phyloP scores from a whole-genome alignment of 495 filamentous ascomycete genomes.

The Penicillium cataractarum region DNA sequence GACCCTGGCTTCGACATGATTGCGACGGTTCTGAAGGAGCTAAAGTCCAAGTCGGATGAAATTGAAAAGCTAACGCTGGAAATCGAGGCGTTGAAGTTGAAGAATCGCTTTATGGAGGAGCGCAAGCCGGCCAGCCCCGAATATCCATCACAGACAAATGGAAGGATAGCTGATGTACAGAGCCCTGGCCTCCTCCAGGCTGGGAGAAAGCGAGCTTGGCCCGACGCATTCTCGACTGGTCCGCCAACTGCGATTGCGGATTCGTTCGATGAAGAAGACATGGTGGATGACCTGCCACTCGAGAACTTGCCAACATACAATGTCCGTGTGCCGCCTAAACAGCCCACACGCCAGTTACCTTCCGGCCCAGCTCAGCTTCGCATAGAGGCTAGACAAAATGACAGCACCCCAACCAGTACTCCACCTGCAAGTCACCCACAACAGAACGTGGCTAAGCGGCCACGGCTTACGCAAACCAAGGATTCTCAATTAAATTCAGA shows the following conservation, averaged over 20 bases:
- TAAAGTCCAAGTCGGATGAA: constrained; percentile 49
- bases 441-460: constrained; percentile 38
- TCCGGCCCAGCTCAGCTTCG: constrained; percentile 17
- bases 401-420: not conserved
- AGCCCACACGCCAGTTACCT: constrained; percentile 14
- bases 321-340: constrained; percentile 36
- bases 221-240: constrained; percentile 36
- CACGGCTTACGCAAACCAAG: constrained; percentile 27
- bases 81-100: constrained; percentile 48
- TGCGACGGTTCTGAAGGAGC: constrained; percentile 47
- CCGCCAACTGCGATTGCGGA: constrained; percentile 36
- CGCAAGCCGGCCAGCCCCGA: constrained; percentile 23
- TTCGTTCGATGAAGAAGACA: constrained; percentile 46
- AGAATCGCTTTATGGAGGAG: constrained; percentile 43
- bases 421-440: not conserved
- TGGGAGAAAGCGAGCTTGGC: constrained; percentile 42
- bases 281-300: constrained; percentile 36
- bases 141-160: constrained; percentile 12
- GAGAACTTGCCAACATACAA: constrained; percentile 22
- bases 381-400: constrained; percentile 19
- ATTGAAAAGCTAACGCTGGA: constrained; percentile 52
- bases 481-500: constrained; percentile 9
- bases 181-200: constrained; percentile 46
- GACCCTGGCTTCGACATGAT: constrained; percentile 46
- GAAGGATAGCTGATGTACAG: constrained; percentile 37